phyloP scores from a whole-genome alignment of 2,329 filamentous ascomycete species.

The Aspergillus clavatus region DNA sequence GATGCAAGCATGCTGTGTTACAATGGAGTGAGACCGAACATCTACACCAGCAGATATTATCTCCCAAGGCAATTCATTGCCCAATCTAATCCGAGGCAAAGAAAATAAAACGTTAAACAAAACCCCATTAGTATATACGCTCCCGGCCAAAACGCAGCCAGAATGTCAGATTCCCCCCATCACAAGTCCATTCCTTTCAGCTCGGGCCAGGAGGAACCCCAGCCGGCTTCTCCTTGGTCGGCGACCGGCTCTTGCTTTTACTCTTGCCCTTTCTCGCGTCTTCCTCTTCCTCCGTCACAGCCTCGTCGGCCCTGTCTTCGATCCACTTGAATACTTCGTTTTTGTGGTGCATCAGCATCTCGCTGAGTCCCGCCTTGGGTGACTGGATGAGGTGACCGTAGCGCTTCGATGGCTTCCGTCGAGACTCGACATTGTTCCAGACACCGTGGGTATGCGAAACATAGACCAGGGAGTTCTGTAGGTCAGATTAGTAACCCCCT shows the following conservation, averaged over 20 bases:
- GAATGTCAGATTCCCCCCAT: slow-evolving; percentile 1
- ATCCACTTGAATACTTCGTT: slow-evolving; percentile 48
- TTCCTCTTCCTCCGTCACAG: slow-evolving; percentile 24
- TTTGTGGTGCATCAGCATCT: slow-evolving; percentile 54
- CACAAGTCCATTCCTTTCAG: slow-evolving; percentile 1
- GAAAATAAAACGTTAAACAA: slow-evolving; percentile 1
- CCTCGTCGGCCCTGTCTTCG: slow-evolving; percentile 30
- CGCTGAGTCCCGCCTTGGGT: slow-evolving; percentile 44
- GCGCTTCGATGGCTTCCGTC: slow-evolving; percentile 51
- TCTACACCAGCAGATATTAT: no score
- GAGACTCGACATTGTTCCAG: slow-evolving; percentile 63
- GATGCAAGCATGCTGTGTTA: background rate
- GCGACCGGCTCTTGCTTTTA: slow-evolving; percentile 12
- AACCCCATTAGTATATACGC: slow-evolving; percentile 1
- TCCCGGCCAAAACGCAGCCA: background rate
- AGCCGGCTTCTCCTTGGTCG: slow-evolving; percentile 9
- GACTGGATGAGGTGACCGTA: slow-evolving; percentile 53
- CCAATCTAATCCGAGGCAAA: background rate
- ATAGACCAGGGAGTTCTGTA: slow-evolving; percentile 67
- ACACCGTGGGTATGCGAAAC: slow-evolving; percentile 70
- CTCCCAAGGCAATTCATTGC: no score
- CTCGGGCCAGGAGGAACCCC: slow-evolving; percentile 3
- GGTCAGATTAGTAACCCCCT: background rate
- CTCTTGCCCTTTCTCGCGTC: slow-evolving; percentile 16
- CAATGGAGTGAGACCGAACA: background rate